phyloP scores from a whole-genome alignment of 2,329 filamentous ascomycete genomes.

The Diplodia scrobiculata region DNA sequence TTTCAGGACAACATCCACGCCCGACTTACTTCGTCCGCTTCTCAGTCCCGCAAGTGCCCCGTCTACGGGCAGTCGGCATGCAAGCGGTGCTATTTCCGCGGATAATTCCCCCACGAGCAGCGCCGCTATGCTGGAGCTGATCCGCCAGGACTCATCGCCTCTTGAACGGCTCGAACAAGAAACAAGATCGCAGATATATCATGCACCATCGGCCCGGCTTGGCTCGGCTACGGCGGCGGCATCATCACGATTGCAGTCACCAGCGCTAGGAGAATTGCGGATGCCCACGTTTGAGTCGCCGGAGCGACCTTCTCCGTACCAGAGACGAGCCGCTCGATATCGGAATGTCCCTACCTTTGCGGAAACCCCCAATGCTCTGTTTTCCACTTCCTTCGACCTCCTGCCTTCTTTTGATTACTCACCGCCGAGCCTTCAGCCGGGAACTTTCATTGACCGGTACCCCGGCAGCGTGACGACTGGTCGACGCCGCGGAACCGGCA shows the following conservation, averaged over 20 bases:
- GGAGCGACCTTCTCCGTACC: slow-evolving; percentile 24
- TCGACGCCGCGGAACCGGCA: slow-evolving; percentile 13
- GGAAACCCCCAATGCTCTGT: slow-evolving; percentile 19
- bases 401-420: slow-evolving; percentile 24
- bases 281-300: slow-evolving; percentile 29
- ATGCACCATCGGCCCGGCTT: slow-evolving; percentile 16
- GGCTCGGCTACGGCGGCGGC: slow-evolving; percentile 10
- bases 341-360: slow-evolving; percentile 25
- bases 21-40: slow-evolving; percentile 19
- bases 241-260: slow-evolving; percentile 17
- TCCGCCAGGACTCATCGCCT: slow-evolving; percentile 20
- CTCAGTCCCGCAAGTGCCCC: not conserved
- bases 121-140: slow-evolving; percentile 20
- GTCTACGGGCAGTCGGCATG: not conserved
- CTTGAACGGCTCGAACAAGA: slow-evolving; percentile 28
- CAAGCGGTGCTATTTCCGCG: slow-evolving; percentile 9
- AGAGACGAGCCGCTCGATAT: slow-evolving; percentile 18
- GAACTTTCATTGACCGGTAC: slow-evolving; percentile 24
- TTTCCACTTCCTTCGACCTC: slow-evolving; percentile 22
- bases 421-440: slow-evolving; percentile 18
- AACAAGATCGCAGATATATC: slow-evolving; percentile 14
- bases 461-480: slow-evolving; percentile 3
- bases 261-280: slow-evolving; percentile 5
- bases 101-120: slow-evolving; percentile 18
- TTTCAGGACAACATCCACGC: slow-evolving; percentile 16